Conservation (phyloP, 768 basidiomycete species). For the Lepiota brunneoincarnata region DNA sequence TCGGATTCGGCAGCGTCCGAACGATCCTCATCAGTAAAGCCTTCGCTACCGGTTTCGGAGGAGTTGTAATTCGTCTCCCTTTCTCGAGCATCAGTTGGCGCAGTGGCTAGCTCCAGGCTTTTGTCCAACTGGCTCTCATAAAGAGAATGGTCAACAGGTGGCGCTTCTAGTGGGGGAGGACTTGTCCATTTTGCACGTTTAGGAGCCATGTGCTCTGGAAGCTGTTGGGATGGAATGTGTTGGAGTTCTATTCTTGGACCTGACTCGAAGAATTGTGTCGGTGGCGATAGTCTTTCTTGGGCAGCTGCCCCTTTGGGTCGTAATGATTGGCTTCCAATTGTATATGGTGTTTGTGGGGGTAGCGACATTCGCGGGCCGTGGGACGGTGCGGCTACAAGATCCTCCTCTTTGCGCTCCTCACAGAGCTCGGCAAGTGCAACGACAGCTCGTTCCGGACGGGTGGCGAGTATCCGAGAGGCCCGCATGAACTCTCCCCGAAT, state of each 20-base stretch:
- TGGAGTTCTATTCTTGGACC: constrained; percentile 26
- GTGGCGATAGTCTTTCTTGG: constrained; percentile 54
- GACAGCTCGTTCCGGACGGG: constrained; percentile 78
- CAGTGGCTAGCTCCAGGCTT: constrained; percentile 67
- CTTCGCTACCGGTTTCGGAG: constrained; percentile 63
- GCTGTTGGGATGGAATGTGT: constrained; percentile 19
- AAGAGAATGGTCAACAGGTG: constrained; percentile 58
- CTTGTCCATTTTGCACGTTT: constrained; percentile 82
- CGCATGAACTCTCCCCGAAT: constrained; percentile 99
- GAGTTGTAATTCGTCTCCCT: constrained; percentile 39
- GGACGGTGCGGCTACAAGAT: constrained; percentile 52
- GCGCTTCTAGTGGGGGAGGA: constrained; percentile 76
- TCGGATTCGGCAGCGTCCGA: constrained; percentile 64
- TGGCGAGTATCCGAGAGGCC: constrained; percentile 79
- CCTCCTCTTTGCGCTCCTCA: constrained; percentile 79
- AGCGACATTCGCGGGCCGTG: constrained; percentile 38
- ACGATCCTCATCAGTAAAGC: constrained; percentile 65
- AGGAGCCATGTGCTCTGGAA: constrained; percentile 78
- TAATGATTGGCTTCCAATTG: constrained; percentile 59
- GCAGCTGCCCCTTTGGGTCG: constrained; percentile 39
- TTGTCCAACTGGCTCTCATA: constrained; percentile 70
- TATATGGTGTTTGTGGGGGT: constrained; percentile 72
- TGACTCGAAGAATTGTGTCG: constrained; percentile 46
- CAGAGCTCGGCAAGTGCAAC: constrained; percentile 86
- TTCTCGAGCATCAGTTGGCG: constrained; percentile 59